phyloP scores from a whole-genome alignment of 352 stramenopile species.

The Phytophthora melonis region DNA sequence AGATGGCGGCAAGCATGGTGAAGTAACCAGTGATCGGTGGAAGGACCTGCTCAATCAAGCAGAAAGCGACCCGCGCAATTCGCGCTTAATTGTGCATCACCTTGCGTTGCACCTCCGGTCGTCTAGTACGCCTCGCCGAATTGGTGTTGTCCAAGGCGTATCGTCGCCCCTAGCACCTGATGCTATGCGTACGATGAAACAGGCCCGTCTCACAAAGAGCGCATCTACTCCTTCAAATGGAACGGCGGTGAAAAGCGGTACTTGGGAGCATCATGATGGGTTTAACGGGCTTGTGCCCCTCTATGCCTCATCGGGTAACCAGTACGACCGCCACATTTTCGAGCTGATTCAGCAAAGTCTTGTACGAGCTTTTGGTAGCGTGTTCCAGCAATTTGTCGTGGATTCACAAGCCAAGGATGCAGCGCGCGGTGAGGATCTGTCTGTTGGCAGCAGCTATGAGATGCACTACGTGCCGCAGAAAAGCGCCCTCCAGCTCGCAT shows the following conservation, averaged over 20 bases:
- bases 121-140: constrained; percentile 30
- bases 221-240: constrained; percentile 28
- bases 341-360: constrained; percentile 64
- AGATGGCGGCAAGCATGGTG: constrained; percentile 77
- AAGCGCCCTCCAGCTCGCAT: constrained; percentile 75
- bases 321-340: constrained; percentile 82
- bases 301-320: constrained; percentile 39
- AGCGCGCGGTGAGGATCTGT: constrained; percentile 32
- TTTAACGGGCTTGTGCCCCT: constrained; percentile 20
- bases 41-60: constrained; percentile 82
- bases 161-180: constrained; percentile 27
- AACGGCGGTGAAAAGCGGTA: constrained; percentile 18
- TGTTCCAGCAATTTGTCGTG: constrained; percentile 79
- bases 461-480: constrained; percentile 77
- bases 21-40: constrained; percentile 83
- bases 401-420: constrained; percentile 62
- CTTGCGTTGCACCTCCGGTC: constrained; percentile 38
- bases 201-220: constrained; percentile 31
- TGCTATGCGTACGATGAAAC: constrained; percentile 39
- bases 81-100: constrained; percentile 70
- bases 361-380: constrained; percentile 66
- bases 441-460: constrained; percentile 35
- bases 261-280: constrained; percentile 16
- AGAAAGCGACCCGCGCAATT: constrained; percentile 68
- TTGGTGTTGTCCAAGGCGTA: constrained; percentile 14